phyloP scores from a whole-genome alignment of 805 yeast species.

The Maudiozyma saulgeensis region DNA sequence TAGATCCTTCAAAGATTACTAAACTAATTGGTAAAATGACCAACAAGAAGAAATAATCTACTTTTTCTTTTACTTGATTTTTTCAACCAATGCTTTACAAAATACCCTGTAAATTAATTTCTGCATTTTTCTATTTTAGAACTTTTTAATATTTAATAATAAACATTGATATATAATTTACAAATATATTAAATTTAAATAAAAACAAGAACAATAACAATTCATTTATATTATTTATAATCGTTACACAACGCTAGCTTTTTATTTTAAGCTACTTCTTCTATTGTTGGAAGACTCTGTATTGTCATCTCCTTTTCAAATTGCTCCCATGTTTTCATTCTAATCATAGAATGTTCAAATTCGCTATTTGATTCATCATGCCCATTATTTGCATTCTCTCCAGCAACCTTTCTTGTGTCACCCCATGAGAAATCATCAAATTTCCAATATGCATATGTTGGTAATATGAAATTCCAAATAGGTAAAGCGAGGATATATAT shows the following conservation, averaged over 20 bases:
- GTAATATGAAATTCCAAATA: conserved; percentile 87
- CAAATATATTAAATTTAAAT: not conserved
- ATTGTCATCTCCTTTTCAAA: conserved; percentile 48
- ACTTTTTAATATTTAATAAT: not conserved
- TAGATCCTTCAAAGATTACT: conserved; percentile 2
- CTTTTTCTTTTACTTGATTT: not conserved
- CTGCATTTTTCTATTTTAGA: not conserved
- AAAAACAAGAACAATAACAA: not conserved
- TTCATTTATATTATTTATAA: not conserved
- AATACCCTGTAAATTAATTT: not conserved
- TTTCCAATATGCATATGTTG: conserved; percentile 85
- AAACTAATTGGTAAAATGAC: conserved; percentile 1
- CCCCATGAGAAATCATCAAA: conserved; percentile 97
- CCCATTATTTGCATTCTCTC: conserved; percentile 36
- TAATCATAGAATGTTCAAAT: conserved; percentile 81
- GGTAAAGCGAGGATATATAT: conserved; percentile 76
- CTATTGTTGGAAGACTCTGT: not conserved
- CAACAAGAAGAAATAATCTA: conserved; percentile 1
- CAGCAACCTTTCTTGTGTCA: conserved; percentile 74
- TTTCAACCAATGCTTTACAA: not conserved
- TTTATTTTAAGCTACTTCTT: not conserved
- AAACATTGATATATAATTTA: not conserved
- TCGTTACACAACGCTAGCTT: not conserved
- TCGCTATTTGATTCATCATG: conserved; percentile 73
- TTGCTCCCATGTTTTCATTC: conserved; percentile 92